Evolutionary conservation across 441 rosid genomes (phyloP).

Genomic region (Euphorbia neoarborescens): DNA sequence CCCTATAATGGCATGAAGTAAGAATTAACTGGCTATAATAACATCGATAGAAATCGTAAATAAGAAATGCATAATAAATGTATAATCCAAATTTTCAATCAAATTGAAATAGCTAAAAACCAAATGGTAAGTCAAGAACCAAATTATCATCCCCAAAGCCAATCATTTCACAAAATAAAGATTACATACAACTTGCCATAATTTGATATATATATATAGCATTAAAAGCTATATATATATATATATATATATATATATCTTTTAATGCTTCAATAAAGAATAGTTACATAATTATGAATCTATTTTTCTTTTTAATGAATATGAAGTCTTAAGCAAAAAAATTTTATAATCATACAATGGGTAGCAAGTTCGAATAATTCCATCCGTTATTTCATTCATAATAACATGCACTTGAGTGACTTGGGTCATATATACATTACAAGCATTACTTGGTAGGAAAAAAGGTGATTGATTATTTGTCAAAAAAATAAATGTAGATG

Average conservation of each 20-base stretch:
- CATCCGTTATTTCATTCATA: neutral
- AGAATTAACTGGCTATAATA: conserved; percentile 15
- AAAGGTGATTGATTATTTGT: neutral
- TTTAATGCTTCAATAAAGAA: neutral
- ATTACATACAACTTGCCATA: neutral
- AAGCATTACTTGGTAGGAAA: neutral
- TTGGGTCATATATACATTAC: neutral
- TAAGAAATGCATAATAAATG: neutral
- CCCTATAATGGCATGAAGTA: conserved; percentile 48
- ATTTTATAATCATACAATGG: too few species aligned
- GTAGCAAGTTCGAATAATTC: too few species aligned
- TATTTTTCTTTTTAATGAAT: too few species aligned
- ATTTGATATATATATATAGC: neutral
- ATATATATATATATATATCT: neutral
- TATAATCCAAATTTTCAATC: neutral
- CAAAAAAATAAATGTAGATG: neutral
- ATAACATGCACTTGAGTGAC: neutral
- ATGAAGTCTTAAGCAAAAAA: too few species aligned
- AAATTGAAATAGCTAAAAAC: conserved; percentile 3
- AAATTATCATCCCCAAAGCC: neutral
- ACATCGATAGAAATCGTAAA: neutral
- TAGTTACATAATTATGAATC: neutral
- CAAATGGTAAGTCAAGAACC: neutral
- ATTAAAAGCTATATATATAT: neutral
- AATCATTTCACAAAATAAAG: neutral